These are phyloP conservation scores for Microbotryum intermedium DNA, from an alignment of 1,284 basidiomycete genomes.

Conservation along the genomic window DNA sequence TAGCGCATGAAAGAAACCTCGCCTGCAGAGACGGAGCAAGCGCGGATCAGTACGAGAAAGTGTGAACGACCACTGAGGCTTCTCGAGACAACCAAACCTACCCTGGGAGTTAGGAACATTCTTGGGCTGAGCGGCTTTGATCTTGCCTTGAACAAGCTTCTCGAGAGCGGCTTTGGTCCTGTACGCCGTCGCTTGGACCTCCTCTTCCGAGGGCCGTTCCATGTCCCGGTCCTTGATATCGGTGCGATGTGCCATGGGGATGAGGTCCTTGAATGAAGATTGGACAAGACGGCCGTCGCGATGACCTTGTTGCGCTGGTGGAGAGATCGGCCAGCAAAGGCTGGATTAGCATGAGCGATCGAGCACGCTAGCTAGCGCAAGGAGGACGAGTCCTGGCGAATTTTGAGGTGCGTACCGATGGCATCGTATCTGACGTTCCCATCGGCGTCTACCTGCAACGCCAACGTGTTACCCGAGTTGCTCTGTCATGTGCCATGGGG, in stretches of 20 bases:
- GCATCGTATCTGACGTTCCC: slow-evolving; percentile 89
- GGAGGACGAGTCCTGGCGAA: neutral
- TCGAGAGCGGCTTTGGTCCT: slow-evolving; percentile 85
- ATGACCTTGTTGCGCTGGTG: slow-evolving; percentile 74
- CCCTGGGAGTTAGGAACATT: slow-evolving; percentile 33
- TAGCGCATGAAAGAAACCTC: slow-evolving; percentile 72
- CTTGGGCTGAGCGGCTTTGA: slow-evolving; percentile 85
- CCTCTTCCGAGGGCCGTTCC: slow-evolving; percentile 86
- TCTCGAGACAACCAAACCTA: neutral
- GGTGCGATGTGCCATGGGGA: slow-evolving; percentile 81
- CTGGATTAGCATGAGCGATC: neutral
- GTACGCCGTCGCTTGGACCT: slow-evolving; percentile 79
- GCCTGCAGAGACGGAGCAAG: neutral
- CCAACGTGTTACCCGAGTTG: slow-evolving; percentile 81
- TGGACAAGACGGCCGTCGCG: slow-evolving; percentile 76
- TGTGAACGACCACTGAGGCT: neutral
- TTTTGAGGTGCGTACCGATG: slow-evolving; percentile 6
- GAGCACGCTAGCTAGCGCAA: no score
- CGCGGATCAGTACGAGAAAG: no score
- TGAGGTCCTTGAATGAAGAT: slow-evolving; percentile 93
- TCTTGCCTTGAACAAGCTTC: slow-evolving; percentile 86
- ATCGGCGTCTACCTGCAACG: slow-evolving; percentile 90
- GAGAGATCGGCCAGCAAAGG: neutral
- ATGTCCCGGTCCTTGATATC: slow-evolving; percentile 73
- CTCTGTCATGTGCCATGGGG: slow-evolving; percentile 50